Evolutionary conservation across 169 alveolate genomes (phyloP).

Genomic region (Cryptosporidium viatorum): DNA sequence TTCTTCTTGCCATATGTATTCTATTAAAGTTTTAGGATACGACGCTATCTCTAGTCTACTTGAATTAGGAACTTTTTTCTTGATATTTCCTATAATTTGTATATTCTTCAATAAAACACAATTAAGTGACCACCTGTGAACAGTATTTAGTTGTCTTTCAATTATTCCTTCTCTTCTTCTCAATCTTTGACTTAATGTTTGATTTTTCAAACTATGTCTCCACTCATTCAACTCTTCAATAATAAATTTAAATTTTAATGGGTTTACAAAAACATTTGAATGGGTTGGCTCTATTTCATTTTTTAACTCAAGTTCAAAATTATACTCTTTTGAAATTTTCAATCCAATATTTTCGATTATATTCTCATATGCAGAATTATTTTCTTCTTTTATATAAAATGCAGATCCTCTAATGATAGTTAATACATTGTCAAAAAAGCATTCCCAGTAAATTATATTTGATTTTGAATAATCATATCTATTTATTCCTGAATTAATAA

Average conservation of each 20-base stretch:
- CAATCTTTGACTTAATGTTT: neutral
- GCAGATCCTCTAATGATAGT: slow-evolving; percentile 50
- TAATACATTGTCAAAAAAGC: slow-evolving; percentile 55
- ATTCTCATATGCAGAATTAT: slow-evolving; percentile 6
- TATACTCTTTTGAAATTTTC: neutral
- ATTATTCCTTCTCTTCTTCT: slow-evolving; percentile 45
- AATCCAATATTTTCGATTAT: slow-evolving; percentile 11
- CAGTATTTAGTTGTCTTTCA: slow-evolving; percentile 41
- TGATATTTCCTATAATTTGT: neutral
- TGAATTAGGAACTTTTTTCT: neutral
- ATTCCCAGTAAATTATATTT: slow-evolving; percentile 40
- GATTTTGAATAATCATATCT: slow-evolving; percentile 7
- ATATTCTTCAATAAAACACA: neutral
- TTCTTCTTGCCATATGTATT: slow-evolving; percentile 20
- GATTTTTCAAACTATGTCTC: slow-evolving; percentile 11
- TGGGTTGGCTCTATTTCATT: neutral
- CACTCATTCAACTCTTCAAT: slow-evolving; percentile 56
- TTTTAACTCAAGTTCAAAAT: neutral
- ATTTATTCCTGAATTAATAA: slow-evolving; percentile 7
- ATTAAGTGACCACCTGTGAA: slow-evolving; percentile 33
- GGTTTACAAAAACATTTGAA: neutral
- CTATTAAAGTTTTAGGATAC: slow-evolving; percentile 37
- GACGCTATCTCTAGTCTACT: slow-evolving; percentile 18
- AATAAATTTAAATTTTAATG: slow-evolving; percentile 25
- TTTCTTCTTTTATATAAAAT: slow-evolving; percentile 10